These are phyloP conservation scores for Aspergillus aculeatinus DNA, from an alignment of 2,329 filamentous ascomycete species.

Conservation along the genomic window DNA sequence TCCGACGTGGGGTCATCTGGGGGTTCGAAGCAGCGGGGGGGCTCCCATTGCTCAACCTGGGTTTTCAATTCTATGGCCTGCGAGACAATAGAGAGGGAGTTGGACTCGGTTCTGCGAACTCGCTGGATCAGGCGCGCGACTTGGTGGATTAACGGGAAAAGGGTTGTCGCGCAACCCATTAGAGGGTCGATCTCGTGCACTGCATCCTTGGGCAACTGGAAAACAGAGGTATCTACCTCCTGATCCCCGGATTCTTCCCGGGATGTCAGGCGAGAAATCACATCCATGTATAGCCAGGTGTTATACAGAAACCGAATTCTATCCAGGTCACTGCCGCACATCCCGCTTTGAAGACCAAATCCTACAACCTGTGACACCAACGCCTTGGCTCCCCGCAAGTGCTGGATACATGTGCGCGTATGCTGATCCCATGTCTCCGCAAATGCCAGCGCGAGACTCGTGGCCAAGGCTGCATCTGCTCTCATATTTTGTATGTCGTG, in stretches of 20 bases:
- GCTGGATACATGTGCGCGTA: constrained; percentile 66
- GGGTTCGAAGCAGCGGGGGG: constrained; percentile 57
- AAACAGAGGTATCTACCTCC: constrained; percentile 40
- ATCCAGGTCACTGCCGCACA: constrained; percentile 50
- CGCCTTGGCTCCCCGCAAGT: constrained; percentile 66
- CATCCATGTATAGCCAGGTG: constrained; percentile 72
- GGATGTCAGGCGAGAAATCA: constrained; percentile 67
- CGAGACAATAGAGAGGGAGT: constrained; percentile 60
- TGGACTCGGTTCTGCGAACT: constrained; percentile 56
- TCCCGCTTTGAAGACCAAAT: constrained; percentile 36
- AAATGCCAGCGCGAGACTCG: constrained; percentile 68
- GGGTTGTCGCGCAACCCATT: constrained; percentile 66
- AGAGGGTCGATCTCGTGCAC: constrained; percentile 65
- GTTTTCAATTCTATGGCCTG: constrained; percentile 63
- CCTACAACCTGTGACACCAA: constrained; percentile 61
- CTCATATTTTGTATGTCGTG: constrained; percentile 63
- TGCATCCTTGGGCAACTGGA: constrained; percentile 44
- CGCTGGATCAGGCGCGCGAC: constrained; percentile 66
- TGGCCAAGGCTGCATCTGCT: constrained; percentile 65
- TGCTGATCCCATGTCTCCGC: constrained; percentile 71
- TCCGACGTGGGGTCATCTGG: constrained; percentile 64
- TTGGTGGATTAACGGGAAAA: constrained; percentile 67
- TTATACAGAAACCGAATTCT: constrained; percentile 68
- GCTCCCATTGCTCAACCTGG: constrained; percentile 61
- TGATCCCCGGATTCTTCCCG: constrained; percentile 57